Evolutionary conservation across 2,329 filamentous ascomycete genomes (phyloP).

Genomic region (Hypoxylon rubiginosum): DNA sequence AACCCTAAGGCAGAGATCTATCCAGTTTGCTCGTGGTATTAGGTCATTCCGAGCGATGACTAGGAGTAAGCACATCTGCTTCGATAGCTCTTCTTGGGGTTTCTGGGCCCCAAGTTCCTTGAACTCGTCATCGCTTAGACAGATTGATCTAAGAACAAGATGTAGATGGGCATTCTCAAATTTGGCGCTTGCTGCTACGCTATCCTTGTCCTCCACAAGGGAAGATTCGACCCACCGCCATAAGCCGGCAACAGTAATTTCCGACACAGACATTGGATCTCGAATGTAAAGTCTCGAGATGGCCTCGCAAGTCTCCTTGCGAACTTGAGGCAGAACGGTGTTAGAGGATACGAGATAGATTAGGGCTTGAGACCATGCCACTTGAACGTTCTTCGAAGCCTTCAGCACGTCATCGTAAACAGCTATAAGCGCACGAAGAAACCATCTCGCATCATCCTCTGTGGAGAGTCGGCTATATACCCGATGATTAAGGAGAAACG

Average conservation of each 20-base stretch:
- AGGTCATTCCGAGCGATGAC: conserved; percentile 84
- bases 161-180: conserved; percentile 75
- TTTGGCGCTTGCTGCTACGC: conserved; percentile 74
- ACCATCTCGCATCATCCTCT: conserved; percentile 84
- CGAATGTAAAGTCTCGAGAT: conserved; percentile 76
- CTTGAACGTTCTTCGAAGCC: conserved; percentile 64
- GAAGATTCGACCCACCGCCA: conserved; percentile 83
- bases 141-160: conserved; percentile 72
- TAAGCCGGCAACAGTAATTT: conserved; percentile 76
- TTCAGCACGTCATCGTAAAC: conserved; percentile 68
- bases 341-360: conserved; percentile 82
- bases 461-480: conserved; percentile 84
- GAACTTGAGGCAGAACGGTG: conserved; percentile 70
- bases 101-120: conserved; percentile 58
- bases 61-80: conserved; percentile 81
- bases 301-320: conserved; percentile 71
- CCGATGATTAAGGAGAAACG: conserved; percentile 86
- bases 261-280: conserved; percentile 69
- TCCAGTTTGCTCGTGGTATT: conserved; percentile 86
- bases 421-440: conserved; percentile 76
- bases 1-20: conserved; percentile 84
- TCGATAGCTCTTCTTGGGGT: conserved; percentile 67
- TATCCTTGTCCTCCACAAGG: conserved; percentile 83
- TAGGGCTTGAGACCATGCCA: conserved; percentile 86
- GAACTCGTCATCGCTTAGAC: conserved; percentile 67